Evolutionary conservation across 1,284 basidiomycete species (phyloP).

Genomic region (Leccinum solheimii): DNA sequence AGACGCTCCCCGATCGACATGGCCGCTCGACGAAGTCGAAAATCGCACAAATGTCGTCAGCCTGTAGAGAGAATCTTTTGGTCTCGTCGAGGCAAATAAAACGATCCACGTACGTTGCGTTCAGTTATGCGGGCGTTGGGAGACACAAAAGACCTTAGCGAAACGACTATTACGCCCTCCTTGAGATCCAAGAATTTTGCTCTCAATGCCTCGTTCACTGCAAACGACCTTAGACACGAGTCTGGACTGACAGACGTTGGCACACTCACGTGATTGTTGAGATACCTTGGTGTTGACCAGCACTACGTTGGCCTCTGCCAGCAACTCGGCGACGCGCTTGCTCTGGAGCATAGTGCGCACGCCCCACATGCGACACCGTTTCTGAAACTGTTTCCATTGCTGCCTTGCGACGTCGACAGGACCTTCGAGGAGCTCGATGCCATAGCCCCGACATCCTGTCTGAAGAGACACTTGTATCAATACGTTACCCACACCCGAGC

Average conservation of each 20-base stretch:
- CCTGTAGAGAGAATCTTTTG: conserved; percentile 34
- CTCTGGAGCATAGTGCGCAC: conserved; percentile 63
- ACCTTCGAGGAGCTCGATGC: conserved; percentile 64
- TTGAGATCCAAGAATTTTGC: conserved; percentile 78
- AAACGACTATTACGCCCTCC: conserved; percentile 78
- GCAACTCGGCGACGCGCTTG: conserved; percentile 55
- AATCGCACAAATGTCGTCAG: conserved; percentile 74
- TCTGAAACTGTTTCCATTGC: conserved; percentile 61
- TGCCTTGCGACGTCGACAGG: conserved; percentile 65
- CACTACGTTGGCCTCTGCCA: conserved; percentile 70
- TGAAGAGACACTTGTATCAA: conserved; percentile 72
- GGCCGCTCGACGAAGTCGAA: conserved; percentile 66
- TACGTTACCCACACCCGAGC: conserved; percentile 79
- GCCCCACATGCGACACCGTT: conserved; percentile 76
- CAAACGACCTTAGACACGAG: conserved; percentile 3
- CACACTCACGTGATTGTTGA: conserved; percentile 59
- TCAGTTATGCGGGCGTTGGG: conserved; percentile 68
- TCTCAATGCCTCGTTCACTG: conserved; percentile 72
- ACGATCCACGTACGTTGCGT: conserved; percentile 57
- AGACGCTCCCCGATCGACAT: conserved; percentile 72
- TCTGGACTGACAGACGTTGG: background rate
- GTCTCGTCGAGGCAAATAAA: background rate
- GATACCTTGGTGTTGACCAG: conserved; percentile 82
- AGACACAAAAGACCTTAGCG: conserved; percentile 69
- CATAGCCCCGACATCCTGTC: conserved; percentile 71